These are phyloP conservation scores for Pyrenophora graminea DNA, from an alignment of 2,329 filamentous ascomycete genomes.

Conservation along the genomic window DNA sequence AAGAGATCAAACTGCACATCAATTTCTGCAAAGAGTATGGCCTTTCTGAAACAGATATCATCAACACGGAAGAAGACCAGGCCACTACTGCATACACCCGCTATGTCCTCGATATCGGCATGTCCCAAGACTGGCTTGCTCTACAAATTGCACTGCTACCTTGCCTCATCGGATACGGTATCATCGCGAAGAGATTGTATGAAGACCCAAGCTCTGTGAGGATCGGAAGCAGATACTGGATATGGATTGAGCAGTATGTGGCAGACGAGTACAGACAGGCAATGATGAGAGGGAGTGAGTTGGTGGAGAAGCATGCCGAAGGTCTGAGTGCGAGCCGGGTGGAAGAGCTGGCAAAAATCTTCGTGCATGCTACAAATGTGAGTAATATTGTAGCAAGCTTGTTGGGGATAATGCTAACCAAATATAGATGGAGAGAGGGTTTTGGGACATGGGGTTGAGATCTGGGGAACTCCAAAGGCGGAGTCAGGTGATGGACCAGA, in stretches of 20 bases:
- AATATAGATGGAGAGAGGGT: slow-evolving; percentile 69
- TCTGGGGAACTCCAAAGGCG: slow-evolving; percentile 1
- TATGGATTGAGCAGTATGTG: slow-evolving; percentile 89
- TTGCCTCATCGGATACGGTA: slow-evolving; percentile 86
- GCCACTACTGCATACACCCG: slow-evolving; percentile 80
- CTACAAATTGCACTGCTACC: slow-evolving; percentile 84
- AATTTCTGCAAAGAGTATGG: slow-evolving; percentile 82
- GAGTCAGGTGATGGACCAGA: neutral
- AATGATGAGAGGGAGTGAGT: slow-evolving; percentile 69
- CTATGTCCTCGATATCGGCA: slow-evolving; percentile 86
- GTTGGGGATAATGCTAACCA: slow-evolving; percentile 14
- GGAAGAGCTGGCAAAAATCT: slow-evolving; percentile 82
- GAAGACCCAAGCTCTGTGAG: slow-evolving; percentile 63
- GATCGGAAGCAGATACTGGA: slow-evolving; percentile 77
- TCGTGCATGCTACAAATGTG: slow-evolving; percentile 84
- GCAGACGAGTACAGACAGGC: slow-evolving; percentile 77
- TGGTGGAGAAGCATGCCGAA: slow-evolving; percentile 76
- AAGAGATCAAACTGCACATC: slow-evolving; percentile 80
- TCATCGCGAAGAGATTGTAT: slow-evolving; percentile 73
- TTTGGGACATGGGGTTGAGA: slow-evolving; percentile 70
- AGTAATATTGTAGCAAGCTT: slow-evolving; percentile 30
- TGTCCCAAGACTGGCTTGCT: slow-evolving; percentile 84
- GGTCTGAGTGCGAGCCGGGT: slow-evolving; percentile 74
- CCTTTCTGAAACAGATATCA: slow-evolving; percentile 73
- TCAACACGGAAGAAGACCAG: slow-evolving; percentile 72